These are phyloP conservation scores for Lachnellula cervina DNA, from an alignment of 2,329 filamentous ascomycete genomes.

Conservation along the genomic window DNA sequence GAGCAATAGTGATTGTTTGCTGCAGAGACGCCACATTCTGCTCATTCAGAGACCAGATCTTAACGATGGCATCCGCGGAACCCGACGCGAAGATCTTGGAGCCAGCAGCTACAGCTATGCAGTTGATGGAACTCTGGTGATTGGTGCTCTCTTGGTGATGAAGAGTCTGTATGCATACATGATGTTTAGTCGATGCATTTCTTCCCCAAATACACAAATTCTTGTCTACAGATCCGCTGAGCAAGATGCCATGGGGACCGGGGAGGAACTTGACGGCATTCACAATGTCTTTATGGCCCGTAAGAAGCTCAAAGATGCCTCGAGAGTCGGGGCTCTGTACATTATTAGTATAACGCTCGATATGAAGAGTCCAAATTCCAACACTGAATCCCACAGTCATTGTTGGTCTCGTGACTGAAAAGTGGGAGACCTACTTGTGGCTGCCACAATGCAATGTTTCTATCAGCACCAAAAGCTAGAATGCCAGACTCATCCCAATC, in stretches of 20 bases:
- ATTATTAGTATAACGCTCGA: neutral
- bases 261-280: slow-evolving; percentile 78
- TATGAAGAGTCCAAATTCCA: neutral
- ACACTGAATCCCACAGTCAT: neutral
- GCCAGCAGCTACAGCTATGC: slow-evolving; percentile 42
- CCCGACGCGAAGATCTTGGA: slow-evolving; percentile 64
- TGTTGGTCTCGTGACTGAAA: neutral
- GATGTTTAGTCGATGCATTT: slow-evolving; percentile 28
- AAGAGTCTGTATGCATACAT: slow-evolving; percentile 47
- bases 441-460: slow-evolving; percentile 84
- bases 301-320: slow-evolving; percentile 64
- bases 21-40: slow-evolving; percentile 47
- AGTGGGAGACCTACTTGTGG: slow-evolving; percentile 58
- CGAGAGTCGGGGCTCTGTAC: slow-evolving; percentile 19
- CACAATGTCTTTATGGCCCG: slow-evolving; percentile 73
- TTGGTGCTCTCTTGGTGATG: slow-evolving; percentile 38
- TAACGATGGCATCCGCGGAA: slow-evolving; percentile 69
- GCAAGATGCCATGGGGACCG: slow-evolving; percentile 51
- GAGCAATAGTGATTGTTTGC: slow-evolving; percentile 67
- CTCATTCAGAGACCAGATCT: slow-evolving; percentile 60
- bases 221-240: slow-evolving; percentile 80
- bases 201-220: slow-evolving; percentile 69
- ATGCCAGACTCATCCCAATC: slow-evolving; percentile 77
- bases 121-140: slow-evolving; percentile 74
- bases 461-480: slow-evolving; percentile 84